Percentiles rank a stretch among this genome's conserved stretches.
Conservation (phyloP, 148 eudicot genomes). For the Silene uniflora region DNA sequence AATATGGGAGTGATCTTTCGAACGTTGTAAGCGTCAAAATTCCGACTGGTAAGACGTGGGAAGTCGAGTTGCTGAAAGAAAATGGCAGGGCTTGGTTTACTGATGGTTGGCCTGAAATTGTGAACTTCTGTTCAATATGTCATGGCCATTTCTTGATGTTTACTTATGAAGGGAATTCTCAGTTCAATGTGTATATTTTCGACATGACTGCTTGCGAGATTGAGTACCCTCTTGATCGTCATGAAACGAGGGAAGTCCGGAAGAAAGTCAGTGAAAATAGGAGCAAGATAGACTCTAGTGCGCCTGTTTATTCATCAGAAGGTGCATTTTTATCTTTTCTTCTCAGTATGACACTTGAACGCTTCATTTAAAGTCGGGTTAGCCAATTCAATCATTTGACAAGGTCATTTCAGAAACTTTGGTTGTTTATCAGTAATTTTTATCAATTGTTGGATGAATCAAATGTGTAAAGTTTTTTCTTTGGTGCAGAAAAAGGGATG, state of each 20-base stretch:
- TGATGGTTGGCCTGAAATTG: slow-evolving; percentile 41
- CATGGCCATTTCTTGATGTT: slow-evolving; percentile 36
- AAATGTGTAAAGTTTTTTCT: background rate
- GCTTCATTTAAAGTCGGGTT: too few relatives aligned
- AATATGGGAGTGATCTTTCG: slow-evolving; percentile 18
- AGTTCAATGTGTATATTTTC: slow-evolving; percentile 31
- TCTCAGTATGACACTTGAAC: too few relatives aligned
- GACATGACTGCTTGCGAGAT: slow-evolving; percentile 39
- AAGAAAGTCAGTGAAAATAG: background rate
- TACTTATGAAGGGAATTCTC: slow-evolving; percentile 25
- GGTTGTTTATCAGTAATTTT: too few relatives aligned
- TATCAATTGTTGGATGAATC: background rate
- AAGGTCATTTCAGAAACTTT: too few relatives aligned
- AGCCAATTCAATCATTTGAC: too few relatives aligned
- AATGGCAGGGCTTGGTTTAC: slow-evolving; percentile 30
- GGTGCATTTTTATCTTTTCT: background rate
- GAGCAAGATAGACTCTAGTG: too few relatives aligned
- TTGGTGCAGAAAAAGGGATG: background rate
- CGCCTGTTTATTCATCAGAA: background rate
- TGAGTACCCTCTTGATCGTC: slow-evolving; percentile 27
- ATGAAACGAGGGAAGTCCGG: background rate
- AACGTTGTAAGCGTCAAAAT: slow-evolving; percentile 22
- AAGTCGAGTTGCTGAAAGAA: slow-evolving; percentile 23
- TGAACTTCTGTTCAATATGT: slow-evolving; percentile 25
- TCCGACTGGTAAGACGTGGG: slow-evolving; percentile 34